Percentiles rank a stretch among this genome's conserved stretches.
Evolutionary conservation across 2,329 filamentous ascomycete genomes (phyloP).

Genomic region (Exophiala bonariae): DNA sequence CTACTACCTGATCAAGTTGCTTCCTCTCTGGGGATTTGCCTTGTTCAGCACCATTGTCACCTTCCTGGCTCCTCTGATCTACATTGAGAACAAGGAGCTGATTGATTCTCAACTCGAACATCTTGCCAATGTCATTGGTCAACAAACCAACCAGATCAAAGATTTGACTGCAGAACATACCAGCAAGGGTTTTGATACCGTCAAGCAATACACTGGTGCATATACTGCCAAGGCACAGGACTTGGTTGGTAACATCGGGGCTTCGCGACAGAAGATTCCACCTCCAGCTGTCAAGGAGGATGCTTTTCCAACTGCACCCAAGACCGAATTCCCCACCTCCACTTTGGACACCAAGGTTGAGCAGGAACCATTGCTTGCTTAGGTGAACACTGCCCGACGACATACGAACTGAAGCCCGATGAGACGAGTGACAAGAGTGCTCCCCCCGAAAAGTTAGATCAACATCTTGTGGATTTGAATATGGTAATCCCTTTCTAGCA

Average conservation of each 20-base stretch:
- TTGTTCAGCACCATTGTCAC: slow-evolving; percentile 56
- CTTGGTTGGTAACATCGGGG: slow-evolving; percentile 40
- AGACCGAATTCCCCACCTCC: slow-evolving; percentile 33
- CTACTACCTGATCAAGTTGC: slow-evolving; percentile 66
- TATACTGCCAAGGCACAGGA: slow-evolving; percentile 63
- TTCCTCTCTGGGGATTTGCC: slow-evolving; percentile 65
- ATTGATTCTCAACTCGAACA: slow-evolving; percentile 62
- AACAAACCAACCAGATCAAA: slow-evolving; percentile 61
- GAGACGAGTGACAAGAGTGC: too few species aligned
- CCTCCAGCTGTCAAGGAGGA: slow-evolving; percentile 39
- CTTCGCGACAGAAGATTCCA: slow-evolving; percentile 35
- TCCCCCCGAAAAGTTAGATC: too few species aligned
- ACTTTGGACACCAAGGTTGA: too few species aligned
- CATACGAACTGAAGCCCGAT: too few species aligned
- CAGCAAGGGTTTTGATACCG: slow-evolving; percentile 56
- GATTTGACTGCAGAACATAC: slow-evolving; percentile 62
- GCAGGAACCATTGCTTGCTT: too few species aligned
- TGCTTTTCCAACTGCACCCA: slow-evolving; percentile 52
- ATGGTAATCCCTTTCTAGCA: too few species aligned
- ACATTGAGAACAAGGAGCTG: slow-evolving; percentile 64
- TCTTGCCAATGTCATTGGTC: slow-evolving; percentile 53
- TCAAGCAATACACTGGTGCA: slow-evolving; percentile 60
- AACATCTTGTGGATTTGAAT: too few species aligned
- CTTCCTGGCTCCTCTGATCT: slow-evolving; percentile 62
- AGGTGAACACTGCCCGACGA: too few species aligned